Percentiles rank a stretch among this genome's conserved stretches.
These are phyloP conservation scores for Penicillium parvum DNA, from an alignment of 495 filamentous ascomycete species.

Conservation along the genomic window DNA sequence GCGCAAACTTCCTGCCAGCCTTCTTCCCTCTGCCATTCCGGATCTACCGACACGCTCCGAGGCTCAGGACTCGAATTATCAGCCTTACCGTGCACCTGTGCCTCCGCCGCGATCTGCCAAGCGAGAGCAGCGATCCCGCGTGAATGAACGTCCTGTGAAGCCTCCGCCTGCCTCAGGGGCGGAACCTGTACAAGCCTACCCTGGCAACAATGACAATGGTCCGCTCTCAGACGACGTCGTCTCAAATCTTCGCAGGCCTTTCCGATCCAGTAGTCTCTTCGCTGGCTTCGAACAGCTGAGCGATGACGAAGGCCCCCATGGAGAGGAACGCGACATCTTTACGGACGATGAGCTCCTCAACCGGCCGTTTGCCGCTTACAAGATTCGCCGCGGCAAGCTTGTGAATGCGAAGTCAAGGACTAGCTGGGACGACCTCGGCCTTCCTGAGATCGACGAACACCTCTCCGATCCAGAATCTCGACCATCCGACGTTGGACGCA, in stretches of 20 bases:
- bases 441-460: slow-evolving; percentile 42
- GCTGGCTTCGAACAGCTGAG: slow-evolving; percentile 69
- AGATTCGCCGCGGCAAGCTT: slow-evolving; percentile 38
- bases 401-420: slow-evolving; percentile 34
- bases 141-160: slow-evolving; percentile 11
- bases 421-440: slow-evolving; percentile 31
- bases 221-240: slow-evolving; percentile 57
- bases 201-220: slow-evolving; percentile 79
- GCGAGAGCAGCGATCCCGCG: slow-evolving; percentile 13
- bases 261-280: slow-evolving; percentile 77
- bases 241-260: slow-evolving; percentile 61
- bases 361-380: slow-evolving; percentile 43
- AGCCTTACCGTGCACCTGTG: slow-evolving; percentile 32
- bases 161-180: slow-evolving; percentile 18
- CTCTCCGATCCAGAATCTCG: slow-evolving; percentile 30
- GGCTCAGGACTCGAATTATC: slow-evolving; percentile 19
- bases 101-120: slow-evolving; percentile 35
- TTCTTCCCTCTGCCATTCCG: slow-evolving; percentile 64
- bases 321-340: slow-evolving; percentile 44
- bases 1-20: slow-evolving; percentile 69
- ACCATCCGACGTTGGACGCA: slow-evolving; percentile 18
- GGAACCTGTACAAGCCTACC: slow-evolving; percentile 62
- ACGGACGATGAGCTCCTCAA: slow-evolving; percentile 44
- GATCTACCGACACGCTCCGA: slow-evolving; percentile 29
- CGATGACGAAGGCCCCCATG: slow-evolving; percentile 41